Evolutionary conservation across 2,329 filamentous ascomycete genomes (phyloP).

Genomic region (Dactylellina drechsleri): DNA sequence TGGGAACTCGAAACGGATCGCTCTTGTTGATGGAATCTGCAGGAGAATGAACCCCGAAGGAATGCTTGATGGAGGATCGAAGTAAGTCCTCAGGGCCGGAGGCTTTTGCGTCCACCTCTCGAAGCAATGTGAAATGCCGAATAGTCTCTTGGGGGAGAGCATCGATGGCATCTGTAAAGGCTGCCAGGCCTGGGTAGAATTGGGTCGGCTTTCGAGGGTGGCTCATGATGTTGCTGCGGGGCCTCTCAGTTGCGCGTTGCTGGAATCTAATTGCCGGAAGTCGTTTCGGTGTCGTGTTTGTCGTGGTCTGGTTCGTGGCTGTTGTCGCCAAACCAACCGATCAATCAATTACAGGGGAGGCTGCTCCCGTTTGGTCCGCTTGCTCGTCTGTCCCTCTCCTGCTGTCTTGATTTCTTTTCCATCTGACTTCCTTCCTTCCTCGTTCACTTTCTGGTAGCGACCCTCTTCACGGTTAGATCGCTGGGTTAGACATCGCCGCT

Average conservation of each 20-base stretch:
- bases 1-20: slow-evolving; percentile 8
- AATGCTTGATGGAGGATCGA: slow-evolving; percentile 76
- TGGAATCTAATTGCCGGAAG: no score
- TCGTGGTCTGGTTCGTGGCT: no score
- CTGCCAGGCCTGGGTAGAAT: slow-evolving; percentile 74
- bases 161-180: slow-evolving; percentile 90
- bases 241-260: not conserved
- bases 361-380: not conserved
- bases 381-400: not conserved
- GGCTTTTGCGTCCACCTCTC: slow-evolving; percentile 97
- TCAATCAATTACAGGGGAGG: not conserved
- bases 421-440: slow-evolving; percentile 13
- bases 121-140: slow-evolving; percentile 92
- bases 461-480: slow-evolving; percentile 35
- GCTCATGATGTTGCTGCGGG: slow-evolving; percentile 17
- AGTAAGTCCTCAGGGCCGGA: slow-evolving; percentile 86
- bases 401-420: not conserved
- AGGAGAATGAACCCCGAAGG: slow-evolving; percentile 59
- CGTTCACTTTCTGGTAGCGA: slow-evolving; percentile 1
- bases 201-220: slow-evolving; percentile 40
- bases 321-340: no score
- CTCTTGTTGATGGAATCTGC: slow-evolving; percentile 38
- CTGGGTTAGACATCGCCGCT: slow-evolving; percentile 39
- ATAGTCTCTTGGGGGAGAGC: slow-evolving; percentile 94
- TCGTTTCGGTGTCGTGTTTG: no score